These are phyloP conservation scores for Ascochyta lentis DNA, from an alignment of 2,329 filamentous ascomycete species.

Conservation along the genomic window DNA sequence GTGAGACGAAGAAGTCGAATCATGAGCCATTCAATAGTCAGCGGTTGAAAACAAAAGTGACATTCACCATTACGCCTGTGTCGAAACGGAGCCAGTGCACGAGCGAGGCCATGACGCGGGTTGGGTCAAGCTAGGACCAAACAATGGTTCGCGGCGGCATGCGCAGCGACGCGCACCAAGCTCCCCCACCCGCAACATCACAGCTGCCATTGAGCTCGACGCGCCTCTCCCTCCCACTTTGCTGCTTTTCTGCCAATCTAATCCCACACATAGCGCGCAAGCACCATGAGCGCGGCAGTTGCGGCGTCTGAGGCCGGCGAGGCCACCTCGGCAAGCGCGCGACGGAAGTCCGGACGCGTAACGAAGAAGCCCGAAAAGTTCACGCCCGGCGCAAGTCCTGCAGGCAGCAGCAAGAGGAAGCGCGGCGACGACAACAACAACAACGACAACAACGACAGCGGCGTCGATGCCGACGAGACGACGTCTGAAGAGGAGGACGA, in stretches of 20 bases:
- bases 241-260: conserved; percentile 9
- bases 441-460: conserved; percentile 29
- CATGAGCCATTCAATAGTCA: no score
- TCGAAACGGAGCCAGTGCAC: not conserved
- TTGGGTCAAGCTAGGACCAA: conserved; percentile 13
- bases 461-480: conserved; percentile 34
- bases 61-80: no score
- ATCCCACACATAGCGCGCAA: conserved; percentile 24
- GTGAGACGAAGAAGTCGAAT: no score
- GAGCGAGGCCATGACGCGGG: conserved; percentile 12
- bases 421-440: conserved; percentile 40
- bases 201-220: conserved; percentile 30
- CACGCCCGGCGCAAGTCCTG: conserved; percentile 38
- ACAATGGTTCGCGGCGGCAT: conserved; percentile 9
- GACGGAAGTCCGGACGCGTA: conserved; percentile 52
- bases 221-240: conserved; percentile 6
- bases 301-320: conserved; percentile 32
- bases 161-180: conserved; percentile 18
- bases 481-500: conserved; percentile 39
- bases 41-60: no score
- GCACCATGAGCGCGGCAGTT: conserved; percentile 42
- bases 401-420: conserved; percentile 46
- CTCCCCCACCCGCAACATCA: conserved; percentile 28
- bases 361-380: conserved; percentile 46
- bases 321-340: conserved; percentile 38